Conservation (phyloP, 2,329 filamentous ascomycete genomes). For the Scolecobasidium constrictum region DNA sequence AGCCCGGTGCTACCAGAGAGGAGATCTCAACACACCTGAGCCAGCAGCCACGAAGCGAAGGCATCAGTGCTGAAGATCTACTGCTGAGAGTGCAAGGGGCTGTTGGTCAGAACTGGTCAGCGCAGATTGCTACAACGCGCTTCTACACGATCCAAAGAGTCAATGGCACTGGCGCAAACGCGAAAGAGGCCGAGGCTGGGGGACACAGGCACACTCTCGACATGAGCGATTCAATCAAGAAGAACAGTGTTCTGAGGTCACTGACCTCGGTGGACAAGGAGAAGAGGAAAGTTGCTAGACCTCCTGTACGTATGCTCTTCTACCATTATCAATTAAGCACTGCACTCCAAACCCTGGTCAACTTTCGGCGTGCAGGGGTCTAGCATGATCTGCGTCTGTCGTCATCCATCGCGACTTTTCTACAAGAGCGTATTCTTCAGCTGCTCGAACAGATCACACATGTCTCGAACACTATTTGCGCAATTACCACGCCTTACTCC, state of each 20-base stretch:
- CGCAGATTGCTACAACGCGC: conserved; percentile 12
- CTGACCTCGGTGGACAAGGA: conserved; percentile 55
- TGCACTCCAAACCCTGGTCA: too few species aligned
- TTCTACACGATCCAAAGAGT: conserved; percentile 65
- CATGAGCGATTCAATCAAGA: conserved; percentile 70
- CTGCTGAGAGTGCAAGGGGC: not conserved
- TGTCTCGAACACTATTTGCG: too few species aligned
- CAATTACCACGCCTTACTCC: too few species aligned
- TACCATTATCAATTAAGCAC: too few species aligned
- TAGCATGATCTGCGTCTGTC: not conserved
- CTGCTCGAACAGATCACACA: too few species aligned
- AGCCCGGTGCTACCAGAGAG: conserved; percentile 39
- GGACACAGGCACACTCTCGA: conserved; percentile 65
- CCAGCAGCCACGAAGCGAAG: conserved; percentile 7
- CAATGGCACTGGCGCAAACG: conserved; percentile 65
- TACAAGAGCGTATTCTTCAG: too few species aligned
- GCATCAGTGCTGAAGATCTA: not conserved
- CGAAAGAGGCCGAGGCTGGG: conserved; percentile 57
- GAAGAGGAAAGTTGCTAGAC: conserved; percentile 41
- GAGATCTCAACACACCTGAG: conserved; percentile 19
- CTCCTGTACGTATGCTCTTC: not conserved
- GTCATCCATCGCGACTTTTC: not conserved
- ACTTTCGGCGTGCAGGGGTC: too few species aligned
- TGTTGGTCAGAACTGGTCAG: not conserved
- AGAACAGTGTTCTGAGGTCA: conserved; percentile 62